Evolutionary conservation across 306 rosid genomes (phyloP), one percentile per base, ranked within the genome.

Genomic region (Styphnolobium japonicum): DNA sequence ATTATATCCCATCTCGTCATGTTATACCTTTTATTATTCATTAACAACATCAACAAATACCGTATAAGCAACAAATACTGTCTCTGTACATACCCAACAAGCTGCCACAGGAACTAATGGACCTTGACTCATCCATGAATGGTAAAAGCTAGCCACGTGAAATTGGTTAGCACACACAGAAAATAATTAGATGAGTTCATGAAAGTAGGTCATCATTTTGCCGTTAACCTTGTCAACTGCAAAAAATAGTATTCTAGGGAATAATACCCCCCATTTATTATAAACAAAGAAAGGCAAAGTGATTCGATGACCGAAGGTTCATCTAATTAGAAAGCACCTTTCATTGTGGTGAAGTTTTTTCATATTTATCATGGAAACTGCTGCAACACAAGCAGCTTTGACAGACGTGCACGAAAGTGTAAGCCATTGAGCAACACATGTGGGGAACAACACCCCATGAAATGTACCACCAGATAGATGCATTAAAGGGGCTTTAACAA

Each of bases 351-450:
- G 7, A 5, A 49, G 74, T 64, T 66, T 15, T 21, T 14, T 45
- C 73, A 25, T 19, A 15, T 64, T 19, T 33, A 6, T 45, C 56
- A 42, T 11, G 39, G 23, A 21, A 74, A 27, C 70, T 40, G 58
- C 43, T 31, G 45, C 69, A 27, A 33, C 46, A 16, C 39, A 61
- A 58, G 1, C 39, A 52, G 67, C 43, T 51, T 42, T 31, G 27
- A 70, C 63, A 66, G 75, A 18, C 83, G 80, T 83, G 83, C 62
- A 83, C 83, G 86, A 11, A 66, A 52, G 75, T 62, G 78, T 43
- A 21, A 82, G 42, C 45, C 82, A 77, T 53, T 56, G 0, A 21
- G 33, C 61, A 65, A 23, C 7, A n/a, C 80, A 31, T 29, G 46
- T 27, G 79, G 49, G 49, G 69, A 10, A 43, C 5, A 43, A 14